Evolutionary conservation across 208 protist species (phyloP).

Genomic region (Wallacemonas sp.): DNA sequence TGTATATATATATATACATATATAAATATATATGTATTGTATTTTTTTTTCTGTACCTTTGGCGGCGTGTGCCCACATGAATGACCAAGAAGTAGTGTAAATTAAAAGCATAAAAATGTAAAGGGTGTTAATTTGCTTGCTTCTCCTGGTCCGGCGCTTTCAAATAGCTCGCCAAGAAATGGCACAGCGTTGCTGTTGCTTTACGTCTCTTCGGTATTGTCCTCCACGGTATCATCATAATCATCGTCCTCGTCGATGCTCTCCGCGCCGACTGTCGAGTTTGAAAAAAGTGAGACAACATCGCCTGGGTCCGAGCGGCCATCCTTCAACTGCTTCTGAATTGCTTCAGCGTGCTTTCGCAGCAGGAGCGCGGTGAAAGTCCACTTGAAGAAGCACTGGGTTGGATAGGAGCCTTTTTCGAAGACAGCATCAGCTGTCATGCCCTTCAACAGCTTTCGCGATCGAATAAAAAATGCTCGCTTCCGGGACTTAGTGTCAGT

Average conservation of each 20-base stretch:
- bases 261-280: conserved; percentile 14
- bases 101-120: too few relatives aligned
- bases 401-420: conserved; percentile 61
- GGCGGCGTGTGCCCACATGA: too few relatives aligned
- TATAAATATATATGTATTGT: too few relatives aligned
- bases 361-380: conserved; percentile 51
- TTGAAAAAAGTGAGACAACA: conserved; percentile 14
- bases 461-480: conserved; percentile 51
- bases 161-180: neutral
- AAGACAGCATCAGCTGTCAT: conserved; percentile 48
- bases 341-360: conserved; percentile 31
- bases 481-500: conserved; percentile 40
- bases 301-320: neutral
- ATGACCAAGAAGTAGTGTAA: too few relatives aligned
- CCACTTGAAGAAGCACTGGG: conserved; percentile 64
- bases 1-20: too few relatives aligned
- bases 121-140: too few relatives aligned
- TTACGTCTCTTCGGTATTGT: conserved; percentile 11
- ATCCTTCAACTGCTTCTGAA: conserved; percentile 21
- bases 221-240: conserved; percentile 18
- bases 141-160: too few relatives aligned
- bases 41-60: too few relatives aligned
- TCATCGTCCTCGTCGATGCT: conserved; percentile 22
- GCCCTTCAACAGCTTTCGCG: conserved; percentile 51
- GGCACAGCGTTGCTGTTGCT: neutral